Base-by-base conservation (phyloP, 2,329 filamentous ascomycete species). In the Mycosphaerella arachidis region DNA sequence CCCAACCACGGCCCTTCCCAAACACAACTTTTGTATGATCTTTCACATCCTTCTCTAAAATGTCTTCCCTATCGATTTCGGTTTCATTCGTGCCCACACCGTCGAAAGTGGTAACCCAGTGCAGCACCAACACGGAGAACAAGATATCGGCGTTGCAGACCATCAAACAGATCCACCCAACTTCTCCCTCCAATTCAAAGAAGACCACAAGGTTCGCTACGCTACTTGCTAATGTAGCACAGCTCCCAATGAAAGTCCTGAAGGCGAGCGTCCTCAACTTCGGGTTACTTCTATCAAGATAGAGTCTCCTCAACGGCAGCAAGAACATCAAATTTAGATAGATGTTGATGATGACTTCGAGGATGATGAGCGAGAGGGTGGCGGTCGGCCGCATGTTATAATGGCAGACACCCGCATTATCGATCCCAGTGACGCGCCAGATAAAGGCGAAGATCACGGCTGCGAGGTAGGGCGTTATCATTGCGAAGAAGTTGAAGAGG, bases 401-500 rank as follows among this genome's bases (percentile, higher is more conserved):
- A 35, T 61, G 60, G 30, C 61, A 63, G 16, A 55, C 57, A 1
- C 61, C 61, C 7, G 55, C 40, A 3, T 45, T 55, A 12, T 61
- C 56, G 30, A 63, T 59, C 50, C 54, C 59, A 12, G 58, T 37
- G n/a, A 61, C 59, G 13, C 61, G 55, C 61, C 61, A 61, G 45
- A 63, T 31, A 20, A 63, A 63, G 24, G 59, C 59, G 16, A 63
- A 37, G 3, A 61, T 56, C 6, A 63, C 58, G 18, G 40, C 56
- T 30, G 59, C 51, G 5, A 48, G 40, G 43, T 63, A 63, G 35
- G 61, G 61, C 18, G 59, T 24, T 12, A 63, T 33, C 61, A 63
- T 63, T 5, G 56, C 61, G 33, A 61, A 63, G 54, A 56, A 63
- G 31, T 63, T 63, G 61, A 63, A 59, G 6, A 59, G 37, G 37